Base-by-base conservation (phyloP, 2,329 filamentous ascomycete species). In the Aureobasidium sp. region DNA sequence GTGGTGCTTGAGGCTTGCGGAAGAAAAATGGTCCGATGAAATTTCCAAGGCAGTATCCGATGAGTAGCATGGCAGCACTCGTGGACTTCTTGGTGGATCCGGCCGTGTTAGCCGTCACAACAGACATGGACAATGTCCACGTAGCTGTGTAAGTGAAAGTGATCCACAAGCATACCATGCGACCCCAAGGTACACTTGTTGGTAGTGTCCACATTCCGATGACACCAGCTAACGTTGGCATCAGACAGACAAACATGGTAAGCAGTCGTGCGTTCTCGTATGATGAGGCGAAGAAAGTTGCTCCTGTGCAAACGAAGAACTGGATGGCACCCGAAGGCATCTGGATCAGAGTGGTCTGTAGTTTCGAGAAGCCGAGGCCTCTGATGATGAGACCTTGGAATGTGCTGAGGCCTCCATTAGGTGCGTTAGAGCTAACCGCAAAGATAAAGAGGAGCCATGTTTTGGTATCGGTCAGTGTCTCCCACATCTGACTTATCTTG, bases 401-500 rank as follows among this genome's bases (percentile, higher is more conserved):
- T 84, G 88, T 89, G 42, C 77, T 82, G 45, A 89, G 80, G 9
- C 87, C 87, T 33, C 85, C 86, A 69, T 89, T 88, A 0, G 87
- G 86, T 33, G 89, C 88, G 72, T 88, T 82, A 1, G 77, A 76
- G 2, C 86, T 78, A 4, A 89, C 70, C 0, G 86, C 85, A 71
- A 84, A 88, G 68, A 88, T 83, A 58, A 86, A 83, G 72, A 89
- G 88, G 0, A 85, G 84, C 88, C 87, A 90, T 3, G 85, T 85
- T 75, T 89, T 77, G 0, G 87, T 87, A 68, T 90, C 88, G 4
- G 80, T 67, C 11, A 90, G 72, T 0, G 87, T 85, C 70, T 90
- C 87, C n/a, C 85, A 81, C 1, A 91, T 80, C 68, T 96, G 93
- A 31, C 86, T 83, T 79, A 85, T 82, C 69, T 91, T 91, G 77